phyloP scores from a whole-genome alignment of 768 basidiomycete genomes.

The Trametes coccinea region DNA sequence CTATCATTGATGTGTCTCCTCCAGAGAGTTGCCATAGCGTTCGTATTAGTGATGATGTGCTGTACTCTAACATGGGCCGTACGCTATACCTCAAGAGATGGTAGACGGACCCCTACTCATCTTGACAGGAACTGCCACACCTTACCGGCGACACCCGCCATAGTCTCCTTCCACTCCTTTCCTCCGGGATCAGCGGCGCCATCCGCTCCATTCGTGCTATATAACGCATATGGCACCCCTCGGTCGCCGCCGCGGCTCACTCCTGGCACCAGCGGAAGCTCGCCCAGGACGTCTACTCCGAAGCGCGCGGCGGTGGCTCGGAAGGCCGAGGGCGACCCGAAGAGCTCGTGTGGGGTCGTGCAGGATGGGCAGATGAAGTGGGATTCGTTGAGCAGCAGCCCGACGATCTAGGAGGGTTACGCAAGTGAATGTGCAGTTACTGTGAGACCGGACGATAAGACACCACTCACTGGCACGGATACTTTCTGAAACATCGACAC shows the following conservation, averaged over 20 bases:
- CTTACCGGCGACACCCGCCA: constrained; percentile 31
- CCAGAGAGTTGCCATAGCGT: no score
- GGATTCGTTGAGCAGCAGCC: constrained; percentile 86
- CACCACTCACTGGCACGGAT: constrained; percentile 69
- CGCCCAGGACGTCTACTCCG: constrained; percentile 66
- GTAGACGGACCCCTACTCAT: not conserved
- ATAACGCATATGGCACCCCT: constrained; percentile 56
- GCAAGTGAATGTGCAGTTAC: not conserved
- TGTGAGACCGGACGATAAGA: not conserved
- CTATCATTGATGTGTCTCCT: no score
- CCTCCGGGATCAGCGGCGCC: constrained; percentile 7
- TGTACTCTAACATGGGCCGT: not conserved
- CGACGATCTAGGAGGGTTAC: constrained; percentile 61
- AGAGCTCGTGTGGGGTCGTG: constrained; percentile 59
- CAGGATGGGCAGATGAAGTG: constrained; percentile 81
- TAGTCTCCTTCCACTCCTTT: constrained; percentile 30
- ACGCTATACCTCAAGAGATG: not conserved
- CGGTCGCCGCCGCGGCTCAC: constrained; percentile 74
- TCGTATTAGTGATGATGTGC: no score
- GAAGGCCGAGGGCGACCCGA: constrained; percentile 71
- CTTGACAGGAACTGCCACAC: constrained; percentile 32
- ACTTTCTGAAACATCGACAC: constrained; percentile 92
- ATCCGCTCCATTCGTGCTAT: not conserved
- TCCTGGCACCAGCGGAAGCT: constrained; percentile 75
- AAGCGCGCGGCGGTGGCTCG: constrained; percentile 56